Percentiles rank a stretch among this genome's conserved stretches.
Conservation (phyloP, 108 stramenopile species). For the Fragilariopsis cylindrus region DNA sequence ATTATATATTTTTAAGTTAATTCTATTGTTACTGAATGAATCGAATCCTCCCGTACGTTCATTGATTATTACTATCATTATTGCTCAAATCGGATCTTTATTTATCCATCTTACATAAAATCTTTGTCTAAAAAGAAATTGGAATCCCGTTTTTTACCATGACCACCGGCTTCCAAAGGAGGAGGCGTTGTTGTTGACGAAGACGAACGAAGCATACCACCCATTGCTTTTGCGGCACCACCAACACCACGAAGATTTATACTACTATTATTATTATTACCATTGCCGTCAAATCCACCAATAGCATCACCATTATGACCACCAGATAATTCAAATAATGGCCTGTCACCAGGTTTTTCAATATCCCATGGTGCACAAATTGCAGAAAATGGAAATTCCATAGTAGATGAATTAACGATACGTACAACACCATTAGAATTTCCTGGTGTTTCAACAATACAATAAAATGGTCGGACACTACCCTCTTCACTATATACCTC, state of each 20-base stretch:
- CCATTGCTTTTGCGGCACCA: not conserved
- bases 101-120: too few relatives aligned
- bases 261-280: not conserved
- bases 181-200: not conserved
- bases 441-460: slow-evolving; percentile 63
- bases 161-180: not conserved
- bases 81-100: too few relatives aligned
- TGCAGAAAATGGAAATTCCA: slow-evolving; percentile 82
- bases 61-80: too few relatives aligned
- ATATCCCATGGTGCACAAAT: slow-evolving; percentile 65
- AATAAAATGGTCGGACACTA: slow-evolving; percentile 54
- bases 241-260: slow-evolving; percentile 8
- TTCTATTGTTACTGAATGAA: too few relatives aligned
- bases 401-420: slow-evolving; percentile 70
- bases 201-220: slow-evolving; percentile 14
- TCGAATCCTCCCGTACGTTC: too few relatives aligned
- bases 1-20: too few relatives aligned
- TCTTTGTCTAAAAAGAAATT: not conserved
- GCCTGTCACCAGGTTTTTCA: not conserved
- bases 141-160: not conserved
- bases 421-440: slow-evolving; percentile 53
- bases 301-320: slow-evolving; percentile 1
- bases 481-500: slow-evolving; percentile 70
- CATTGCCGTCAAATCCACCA: not conserved
- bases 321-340: slow-evolving; percentile 13